Conservation (phyloP, 2,329 filamentous ascomycete species). For the Xylaria sp. region DNA sequence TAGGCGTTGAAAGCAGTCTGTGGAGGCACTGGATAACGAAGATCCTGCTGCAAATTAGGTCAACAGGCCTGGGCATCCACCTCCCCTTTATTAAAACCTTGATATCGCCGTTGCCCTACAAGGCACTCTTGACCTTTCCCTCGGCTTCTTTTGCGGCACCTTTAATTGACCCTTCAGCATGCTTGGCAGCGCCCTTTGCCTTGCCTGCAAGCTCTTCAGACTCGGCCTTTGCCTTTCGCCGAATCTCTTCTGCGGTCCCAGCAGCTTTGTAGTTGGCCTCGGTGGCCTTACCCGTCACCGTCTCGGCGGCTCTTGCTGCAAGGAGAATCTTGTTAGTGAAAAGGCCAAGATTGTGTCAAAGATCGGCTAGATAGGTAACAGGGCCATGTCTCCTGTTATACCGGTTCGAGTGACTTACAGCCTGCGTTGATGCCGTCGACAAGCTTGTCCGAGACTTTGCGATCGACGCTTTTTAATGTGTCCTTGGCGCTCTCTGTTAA, state of each 20-base stretch:
- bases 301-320: slow-evolving; percentile 48
- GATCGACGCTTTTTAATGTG: slow-evolving; percentile 63
- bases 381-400: too few relatives aligned
- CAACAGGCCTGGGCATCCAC: neutral
- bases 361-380: neutral
- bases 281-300: slow-evolving; percentile 54
- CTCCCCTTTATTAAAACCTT: neutral
- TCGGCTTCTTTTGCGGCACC: slow-evolving; percentile 30
- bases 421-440: slow-evolving; percentile 65
- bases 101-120: neutral
- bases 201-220: slow-evolving; percentile 44
- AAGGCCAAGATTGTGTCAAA: too few relatives aligned
- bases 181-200: slow-evolving; percentile 44
- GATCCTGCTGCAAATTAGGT: neutral
- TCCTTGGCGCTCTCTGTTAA: slow-evolving; percentile 63
- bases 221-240: slow-evolving; percentile 38
- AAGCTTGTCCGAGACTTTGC: slow-evolving; percentile 64
- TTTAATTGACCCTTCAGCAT: slow-evolving; percentile 46
- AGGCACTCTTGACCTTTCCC: slow-evolving; percentile 9
- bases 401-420: slow-evolving; percentile 49
- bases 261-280: slow-evolving; percentile 45
- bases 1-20: neutral
- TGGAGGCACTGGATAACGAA: neutral
- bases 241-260: slow-evolving; percentile 43
- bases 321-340: neutral